These are phyloP conservation scores for Oxalis stricta DNA, from an alignment of 441 rosid species.

Conservation along the genomic window DNA sequence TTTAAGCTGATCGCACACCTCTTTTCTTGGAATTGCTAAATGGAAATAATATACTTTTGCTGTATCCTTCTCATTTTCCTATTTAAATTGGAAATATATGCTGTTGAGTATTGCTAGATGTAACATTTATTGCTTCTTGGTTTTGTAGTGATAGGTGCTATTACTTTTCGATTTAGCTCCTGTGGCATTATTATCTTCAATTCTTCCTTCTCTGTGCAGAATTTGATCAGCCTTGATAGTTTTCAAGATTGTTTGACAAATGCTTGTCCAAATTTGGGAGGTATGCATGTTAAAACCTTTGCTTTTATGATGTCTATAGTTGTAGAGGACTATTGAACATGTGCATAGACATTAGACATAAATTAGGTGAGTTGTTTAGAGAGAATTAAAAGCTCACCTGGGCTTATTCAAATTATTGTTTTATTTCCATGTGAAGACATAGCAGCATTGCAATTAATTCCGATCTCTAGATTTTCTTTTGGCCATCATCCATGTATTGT, in stretches of 20 bases:
- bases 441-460: too few species aligned
- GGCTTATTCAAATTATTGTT: too few species aligned
- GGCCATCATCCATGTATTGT: too few species aligned
- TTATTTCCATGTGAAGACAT: too few species aligned
- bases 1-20: too few species aligned
- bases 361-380: too few species aligned
- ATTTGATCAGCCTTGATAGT: slow-evolving; percentile 17
- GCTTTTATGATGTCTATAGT: too few species aligned
- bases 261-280: slow-evolving; percentile 23
- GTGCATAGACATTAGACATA: too few species aligned
- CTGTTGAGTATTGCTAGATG: neutral
- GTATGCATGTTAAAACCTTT: slow-evolving; percentile 24
- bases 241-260: slow-evolving; percentile 20
- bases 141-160: neutral
- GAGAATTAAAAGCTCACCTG: too few species aligned
- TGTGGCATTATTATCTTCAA: neutral
- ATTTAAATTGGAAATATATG: neutral
- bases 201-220: slow-evolving; percentile 23
- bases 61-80: neutral
- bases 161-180: neutral
- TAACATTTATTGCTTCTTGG: neutral
- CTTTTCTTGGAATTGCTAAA: too few species aligned
- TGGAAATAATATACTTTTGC: neutral
- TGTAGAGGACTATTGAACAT: too few species aligned
- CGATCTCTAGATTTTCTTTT: too few species aligned